Base-by-base conservation (phyloP, 306 rosid species). In the Spatholobus suberectus region DNA sequence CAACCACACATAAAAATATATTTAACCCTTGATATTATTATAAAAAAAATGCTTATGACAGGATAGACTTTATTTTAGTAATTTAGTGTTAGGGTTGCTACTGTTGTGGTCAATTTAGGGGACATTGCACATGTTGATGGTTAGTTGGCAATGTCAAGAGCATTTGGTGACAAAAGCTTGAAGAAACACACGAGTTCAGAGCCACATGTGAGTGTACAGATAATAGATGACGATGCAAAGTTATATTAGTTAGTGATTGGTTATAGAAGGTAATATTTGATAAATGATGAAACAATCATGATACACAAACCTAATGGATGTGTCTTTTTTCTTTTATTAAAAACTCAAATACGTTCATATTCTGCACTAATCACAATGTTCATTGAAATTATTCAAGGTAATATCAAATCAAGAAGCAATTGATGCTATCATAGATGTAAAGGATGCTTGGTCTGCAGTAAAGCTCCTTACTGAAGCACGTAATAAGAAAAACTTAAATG, bases 51-150 rank as follows among this genome's bases (percentile, higher is more conserved):
- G n/a, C n/a, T n/a, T n/a, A n/a, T n/a, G n/a, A n/a, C n/a, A n/a
- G n/a, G n/a, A n/a, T n/a, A n/a, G n/a, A n/a, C n/a, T n/a, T n/a
- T n/a, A n/a, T n/a, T n/a, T n/a, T n/a, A n/a, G n/a, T n/a, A n/a
- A n/a, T n/a, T n/a, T n/a, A n/a, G n/a, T n/a, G n/a, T n/a, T n/a
- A n/a, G n/a, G n/a, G n/a, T n/a, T n/a, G n/a, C 32, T 24, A 7
- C 10, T 80, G 54, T 79, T 82, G 65, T 83, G 69, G 69, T 63
- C 55, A 8, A 75, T 81, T 70, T 84, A 94, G 97, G 99, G 73
- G 98, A 96, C 20, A 98, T 96, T 59, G 88, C 99, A 1, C 93
- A 98, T 26, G 99, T 96, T 35, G 99, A 96, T 59, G 99, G 98
- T 34, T 97, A 96, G 82, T 82, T 94, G 80, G 99, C 98, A 4